Percentiles rank a stretch among this genome's conserved stretches.
These are phyloP conservation scores for Blastobotrys indianensis DNA, from an alignment of 1,139 yeast species.

Conservation along the genomic window DNA sequence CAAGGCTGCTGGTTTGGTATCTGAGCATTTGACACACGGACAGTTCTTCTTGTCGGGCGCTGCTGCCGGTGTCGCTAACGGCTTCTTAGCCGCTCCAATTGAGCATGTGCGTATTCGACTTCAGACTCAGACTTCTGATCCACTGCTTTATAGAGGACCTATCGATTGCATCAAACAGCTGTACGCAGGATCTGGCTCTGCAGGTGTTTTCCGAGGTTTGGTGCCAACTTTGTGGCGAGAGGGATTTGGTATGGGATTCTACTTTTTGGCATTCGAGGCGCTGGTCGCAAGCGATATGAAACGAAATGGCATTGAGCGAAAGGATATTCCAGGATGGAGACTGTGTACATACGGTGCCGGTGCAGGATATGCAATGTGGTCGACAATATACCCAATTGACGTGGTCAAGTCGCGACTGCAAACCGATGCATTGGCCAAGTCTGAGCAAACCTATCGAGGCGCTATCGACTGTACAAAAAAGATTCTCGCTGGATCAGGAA, in stretches of 20 bases:
- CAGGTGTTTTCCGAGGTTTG: slow-evolving; percentile 70
- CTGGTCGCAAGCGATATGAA: slow-evolving; percentile 59
- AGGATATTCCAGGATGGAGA: slow-evolving; percentile 78
- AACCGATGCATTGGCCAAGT: slow-evolving; percentile 62
- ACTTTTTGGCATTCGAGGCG: slow-evolving; percentile 85
- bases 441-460: slow-evolving; percentile 40
- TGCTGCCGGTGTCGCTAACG: slow-evolving; percentile 85
- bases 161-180: slow-evolving; percentile 66
- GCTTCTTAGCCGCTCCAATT: slow-evolving; percentile 82
- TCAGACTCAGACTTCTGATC: slow-evolving; percentile 65
- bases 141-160: slow-evolving; percentile 63
- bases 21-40: slow-evolving; percentile 37
- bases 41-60: slow-evolving; percentile 80
- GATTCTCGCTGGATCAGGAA: slow-evolving; percentile 52
- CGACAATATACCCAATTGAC: slow-evolving; percentile 74
- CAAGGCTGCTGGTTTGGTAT: slow-evolving; percentile 35
- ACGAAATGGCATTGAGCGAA: slow-evolving; percentile 43
- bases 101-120: slow-evolving; percentile 88
- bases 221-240: slow-evolving; percentile 79
- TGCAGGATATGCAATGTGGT: slow-evolving; percentile 85
- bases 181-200: slow-evolving; percentile 46
- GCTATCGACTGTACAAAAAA: slow-evolving; percentile 51
- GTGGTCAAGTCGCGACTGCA: slow-evolving; percentile 81
- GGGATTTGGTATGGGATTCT: slow-evolving; percentile 78
- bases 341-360: slow-evolving; percentile 77